Evolutionary conservation across 768 basidiomycete genomes (phyloP).

Genomic region (Phlegmacium glaucopus): DNA sequence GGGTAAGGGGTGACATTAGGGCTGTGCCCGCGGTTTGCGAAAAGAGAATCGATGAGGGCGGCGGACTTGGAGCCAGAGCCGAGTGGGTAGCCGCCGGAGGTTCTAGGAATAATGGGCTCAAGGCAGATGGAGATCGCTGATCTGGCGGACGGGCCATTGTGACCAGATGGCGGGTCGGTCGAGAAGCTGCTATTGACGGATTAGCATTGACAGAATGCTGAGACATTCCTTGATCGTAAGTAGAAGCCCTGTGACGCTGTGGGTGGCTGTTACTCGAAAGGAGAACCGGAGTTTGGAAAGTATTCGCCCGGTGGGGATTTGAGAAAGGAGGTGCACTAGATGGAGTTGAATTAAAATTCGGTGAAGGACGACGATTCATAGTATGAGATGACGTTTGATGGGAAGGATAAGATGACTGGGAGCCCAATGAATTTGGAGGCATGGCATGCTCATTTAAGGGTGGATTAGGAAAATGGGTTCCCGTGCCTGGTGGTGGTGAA

Average conservation of each 20-base stretch:
- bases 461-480: background rate
- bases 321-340: background rate
- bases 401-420: background rate
- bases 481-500: background rate
- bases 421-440: too few species aligned
- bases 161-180: constrained; percentile 13
- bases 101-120: background rate
- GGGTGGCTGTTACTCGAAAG: constrained; percentile 4
- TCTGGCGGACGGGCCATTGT: constrained; percentile 17
- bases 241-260: constrained; percentile 6
- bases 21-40: constrained; percentile 8
- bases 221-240: background rate
- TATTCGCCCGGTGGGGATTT: constrained; percentile 11
- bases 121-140: background rate
- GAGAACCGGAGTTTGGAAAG: constrained; percentile 5
- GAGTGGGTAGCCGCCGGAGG: background rate
- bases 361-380: background rate
- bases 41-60: constrained; percentile 15
- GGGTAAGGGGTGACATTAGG: constrained; percentile 5
- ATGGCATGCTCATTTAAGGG: background rate
- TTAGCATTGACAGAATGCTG: background rate
- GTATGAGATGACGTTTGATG: background rate
- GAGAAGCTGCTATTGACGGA: constrained; percentile 1
- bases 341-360: background rate
- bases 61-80: constrained; percentile 5